Evolutionary conservation across 352 stramenopile genomes (phyloP), one percentile per base, ranked within the genome.

Genomic region (Globisporangium spiculum): DNA sequence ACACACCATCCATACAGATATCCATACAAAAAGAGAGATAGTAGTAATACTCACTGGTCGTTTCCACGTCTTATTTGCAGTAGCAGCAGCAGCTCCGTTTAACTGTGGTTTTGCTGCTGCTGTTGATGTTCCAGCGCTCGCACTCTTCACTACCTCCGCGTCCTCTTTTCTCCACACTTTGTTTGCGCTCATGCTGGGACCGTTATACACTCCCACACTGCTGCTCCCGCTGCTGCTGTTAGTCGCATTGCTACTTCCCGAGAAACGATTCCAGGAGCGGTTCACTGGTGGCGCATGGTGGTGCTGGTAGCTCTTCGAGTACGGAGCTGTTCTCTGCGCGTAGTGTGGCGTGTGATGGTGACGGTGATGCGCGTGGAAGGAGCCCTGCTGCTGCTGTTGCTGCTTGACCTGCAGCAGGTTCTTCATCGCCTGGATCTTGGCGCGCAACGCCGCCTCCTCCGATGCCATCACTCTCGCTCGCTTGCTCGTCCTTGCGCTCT

Each of bases 351-450:
- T 26, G 62, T 55, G 53, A 4, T 32, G 56, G 4, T 5, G 32
- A 34, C 48, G 32, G 7, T 46, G 38, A 30, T 58, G 16, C 53
- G 44, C 5, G 20, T 48, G 63, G 27, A 63, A 34, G 38, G 30
- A 38, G 36, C 14, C 48, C 27, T 62, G 53, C 53, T 68, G 64
- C 27, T 65, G 60, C 24, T 54, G n/a, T 20, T 53, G 57, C 48
- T 76, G 58, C 59, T 84, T 87, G n/a, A 65, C 83, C 34, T 85
- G 78, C 62, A 94, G 65, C 22, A 93, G 70, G 67, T 92, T 94
- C 69, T 86, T 89, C 73, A 94, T 87, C 34, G 86, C 86, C 72
- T 92, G 83, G 74, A 94, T 94, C 65, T 92, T 91, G 59, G 86
- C 84, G 56, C 85, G 84, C 73, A 94, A 68, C 60, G 80, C 83